Evolutionary conservation across 768 basidiomycete genomes (phyloP), one percentile per base, ranked within the genome.

Genomic region (Rhizopogon vinicolor): DNA sequence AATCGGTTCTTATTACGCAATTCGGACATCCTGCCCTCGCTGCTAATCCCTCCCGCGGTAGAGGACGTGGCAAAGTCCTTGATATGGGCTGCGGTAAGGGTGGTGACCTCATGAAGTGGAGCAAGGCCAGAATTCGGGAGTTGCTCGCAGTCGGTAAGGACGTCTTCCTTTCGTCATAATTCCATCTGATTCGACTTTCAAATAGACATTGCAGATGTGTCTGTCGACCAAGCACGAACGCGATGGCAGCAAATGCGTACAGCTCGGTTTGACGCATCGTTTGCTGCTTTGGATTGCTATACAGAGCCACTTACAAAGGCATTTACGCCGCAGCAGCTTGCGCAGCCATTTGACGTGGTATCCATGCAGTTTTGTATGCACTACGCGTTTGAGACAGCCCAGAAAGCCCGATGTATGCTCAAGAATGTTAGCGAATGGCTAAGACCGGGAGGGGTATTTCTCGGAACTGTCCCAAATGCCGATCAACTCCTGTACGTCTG

Each of bases 361-460:
- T 91, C 93, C 2, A 92, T 98, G 93, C 97, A 99, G 68, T 99
- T 99, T 69, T 98, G 97, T 72, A 98, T 99, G 91, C 97, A 99
- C 69, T 98, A 99, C 66, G 97, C 97, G 7, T 98, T 99, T 68
- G 94, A 98, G 70, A 88, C 81, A n/a, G 81, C 84, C 31, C 75
- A 81, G 56, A 97, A 97, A 67, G 90, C 86, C 25, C 81, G 91
- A 33, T 87, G 84, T 68, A 97, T 99, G 97, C 83, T 99, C 33
- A 80, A 85, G 39, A 99, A 99, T 67, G 95, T 94, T 31, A 82
- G 84, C 54, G 73, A 79, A 44, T 86, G 87, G 78, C 76, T 99
- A 44, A 77, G 89, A 31, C 76, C 79, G 28, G 96, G 95, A 25
- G 97, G 97, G 4, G 73, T 87, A n/a, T 97, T 98, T 64, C 82